Evolutionary conservation across 768 basidiomycete genomes (phyloP).

Genomic region (Rhizopogon roseolus): DNA sequence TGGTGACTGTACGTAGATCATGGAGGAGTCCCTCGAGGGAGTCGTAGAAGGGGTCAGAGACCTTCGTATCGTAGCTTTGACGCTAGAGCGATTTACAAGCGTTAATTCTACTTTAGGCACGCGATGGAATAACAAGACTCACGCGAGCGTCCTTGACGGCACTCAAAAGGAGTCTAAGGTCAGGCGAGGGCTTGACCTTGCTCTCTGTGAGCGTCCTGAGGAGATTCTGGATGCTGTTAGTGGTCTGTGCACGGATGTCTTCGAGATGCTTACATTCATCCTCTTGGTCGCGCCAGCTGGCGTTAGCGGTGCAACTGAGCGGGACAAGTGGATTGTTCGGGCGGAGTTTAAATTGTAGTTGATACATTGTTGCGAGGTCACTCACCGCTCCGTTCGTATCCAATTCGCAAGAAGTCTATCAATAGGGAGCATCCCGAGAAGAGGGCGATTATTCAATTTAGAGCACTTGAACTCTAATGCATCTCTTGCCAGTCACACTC

Average conservation of each 20-base stretch:
- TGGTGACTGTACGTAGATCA: constrained; percentile 77
- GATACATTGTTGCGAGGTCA: too few species aligned
- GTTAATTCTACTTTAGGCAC: background rate
- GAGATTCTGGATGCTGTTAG: constrained; percentile 59
- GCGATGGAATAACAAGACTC: constrained; percentile 28
- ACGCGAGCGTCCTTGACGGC: constrained; percentile 89
- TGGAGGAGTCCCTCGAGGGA: constrained; percentile 83
- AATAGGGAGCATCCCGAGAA: too few species aligned
- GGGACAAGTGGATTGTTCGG: constrained; percentile 20
- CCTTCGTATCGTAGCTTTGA: constrained; percentile 56
- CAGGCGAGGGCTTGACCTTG: constrained; percentile 58
- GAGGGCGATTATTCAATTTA: too few species aligned
- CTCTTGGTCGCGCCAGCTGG: constrained; percentile 21
- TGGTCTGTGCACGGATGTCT: constrained; percentile 8
- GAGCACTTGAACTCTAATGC: too few species aligned
- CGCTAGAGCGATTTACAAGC: constrained; percentile 31
- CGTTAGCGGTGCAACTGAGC: constrained; percentile 6
- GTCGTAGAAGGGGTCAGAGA: constrained; percentile 89
- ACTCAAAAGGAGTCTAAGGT: constrained; percentile 77
- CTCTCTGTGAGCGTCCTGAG: constrained; percentile 81
- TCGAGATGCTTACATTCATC: constrained; percentile 33
- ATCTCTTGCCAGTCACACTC: too few species aligned
- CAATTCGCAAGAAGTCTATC: too few species aligned
- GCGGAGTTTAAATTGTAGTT: constrained; percentile 16
- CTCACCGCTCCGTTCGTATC: too few species aligned